phyloP scores from a whole-genome alignment of 2,329 filamentous ascomycete genomes.

The Fusarium heterosporum region DNA sequence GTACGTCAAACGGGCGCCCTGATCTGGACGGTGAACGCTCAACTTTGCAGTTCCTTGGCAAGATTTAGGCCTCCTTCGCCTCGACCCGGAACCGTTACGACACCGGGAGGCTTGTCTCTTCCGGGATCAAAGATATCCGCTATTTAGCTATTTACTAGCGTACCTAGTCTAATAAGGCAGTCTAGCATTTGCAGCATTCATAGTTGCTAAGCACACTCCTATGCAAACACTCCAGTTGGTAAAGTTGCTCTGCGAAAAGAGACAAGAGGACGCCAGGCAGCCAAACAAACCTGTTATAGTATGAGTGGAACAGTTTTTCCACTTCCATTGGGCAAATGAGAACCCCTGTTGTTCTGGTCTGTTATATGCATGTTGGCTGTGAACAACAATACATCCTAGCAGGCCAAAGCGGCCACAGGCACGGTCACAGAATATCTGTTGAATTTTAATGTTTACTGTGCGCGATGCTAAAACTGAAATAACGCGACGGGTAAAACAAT shows the following conservation, averaged over 20 bases:
- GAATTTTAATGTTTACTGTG: not conserved
- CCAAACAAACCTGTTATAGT: not conserved
- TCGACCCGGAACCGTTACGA: not conserved
- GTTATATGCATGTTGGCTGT: conserved; percentile 20
- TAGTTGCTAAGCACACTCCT: not conserved
- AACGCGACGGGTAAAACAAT: not conserved
- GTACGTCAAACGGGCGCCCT: not conserved
- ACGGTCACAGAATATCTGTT: not conserved
- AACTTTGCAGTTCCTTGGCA: not conserved
- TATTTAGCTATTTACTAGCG: too few species aligned
- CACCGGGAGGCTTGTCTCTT: not conserved
- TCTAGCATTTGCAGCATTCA: not conserved
- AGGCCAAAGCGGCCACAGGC: not conserved
- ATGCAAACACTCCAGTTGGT: not conserved
- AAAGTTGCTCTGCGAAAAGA: not conserved
- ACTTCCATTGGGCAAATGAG: not conserved
- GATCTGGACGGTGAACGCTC: not conserved
- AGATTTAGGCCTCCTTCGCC: not conserved
- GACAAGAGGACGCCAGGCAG: not conserved
- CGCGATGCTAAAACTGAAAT: rapidly evolving
- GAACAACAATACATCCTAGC: not conserved
- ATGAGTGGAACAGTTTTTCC: conserved; percentile 4
- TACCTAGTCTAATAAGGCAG: not conserved
- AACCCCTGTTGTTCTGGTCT: not conserved
- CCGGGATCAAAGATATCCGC: too few species aligned